Evolutionary conservation across 2,329 filamentous ascomycete species (phyloP), one percentile per base, ranked within the genome.

Genomic region (Venturia carpophila): DNA sequence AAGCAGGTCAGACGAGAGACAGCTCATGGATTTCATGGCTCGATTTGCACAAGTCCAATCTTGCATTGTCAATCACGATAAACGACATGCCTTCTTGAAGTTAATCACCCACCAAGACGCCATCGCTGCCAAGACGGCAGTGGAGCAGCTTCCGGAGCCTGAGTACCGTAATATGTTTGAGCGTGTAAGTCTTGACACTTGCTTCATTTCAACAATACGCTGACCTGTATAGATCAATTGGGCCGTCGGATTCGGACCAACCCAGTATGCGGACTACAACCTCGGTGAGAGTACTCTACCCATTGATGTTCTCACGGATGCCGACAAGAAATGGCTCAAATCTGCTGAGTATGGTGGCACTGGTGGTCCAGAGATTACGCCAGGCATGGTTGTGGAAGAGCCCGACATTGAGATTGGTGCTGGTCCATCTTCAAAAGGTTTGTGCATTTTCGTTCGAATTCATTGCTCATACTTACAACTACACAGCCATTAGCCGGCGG

Each of bases 381-480:
- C 84, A 17, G 92, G 92, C 52, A 85, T 99, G 78, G 89, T 92
- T 7, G 89, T 99, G 34, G 94, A 99, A 75, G 94, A 99, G 77
- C 94, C 94, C 3, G 94, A 99, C 73, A 99, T 99, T 71, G 94
- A 99, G 77, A 99, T 99, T 66, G 94, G 94, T 64, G 92, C 93
- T 21, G 94, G 94, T 65, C 95, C 99, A 17, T 97, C 92, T 21
- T 97, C 92, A 55, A 99, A 99, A 80, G 91, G 81, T 81, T 74
- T 60, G 73, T 37, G 4, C 19, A 1, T 21, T 1, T 47, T 24
- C 17, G 5, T 63, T 52, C 24, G 10, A 11, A 47, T 5, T 6
- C 21, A 21, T 24, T 9, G 13, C 42, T 11, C 19, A 30, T 67
- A 71, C 60, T 71, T 74, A 64, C 71, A 74, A 30, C 73, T 72